These are phyloP conservation scores for Agrocybe pediades DNA, from an alignment of 768 basidiomycete species.

Conservation along the genomic window DNA sequence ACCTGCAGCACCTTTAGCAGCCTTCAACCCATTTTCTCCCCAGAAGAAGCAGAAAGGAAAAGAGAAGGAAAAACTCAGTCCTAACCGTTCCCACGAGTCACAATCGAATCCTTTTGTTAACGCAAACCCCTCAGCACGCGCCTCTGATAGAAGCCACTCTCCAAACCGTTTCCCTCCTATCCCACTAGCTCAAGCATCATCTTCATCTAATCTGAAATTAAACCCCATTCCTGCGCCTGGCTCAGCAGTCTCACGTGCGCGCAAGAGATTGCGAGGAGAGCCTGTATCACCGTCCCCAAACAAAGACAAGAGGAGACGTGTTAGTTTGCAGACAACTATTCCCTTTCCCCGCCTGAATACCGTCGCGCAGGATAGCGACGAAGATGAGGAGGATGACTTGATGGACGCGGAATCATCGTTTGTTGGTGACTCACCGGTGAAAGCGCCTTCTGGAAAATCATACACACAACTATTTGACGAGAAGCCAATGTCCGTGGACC, in stretches of 20 bases:
- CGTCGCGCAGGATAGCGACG: constrained; percentile 16
- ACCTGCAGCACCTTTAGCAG: constrained; percentile 50
- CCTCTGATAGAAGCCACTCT: constrained; percentile 28
- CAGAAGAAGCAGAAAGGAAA: constrained; percentile 60
- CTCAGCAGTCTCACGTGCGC: constrained; percentile 63
- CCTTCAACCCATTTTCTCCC: constrained; percentile 82
- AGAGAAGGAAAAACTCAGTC: constrained; percentile 23
- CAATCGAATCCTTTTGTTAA: constrained; percentile 33
- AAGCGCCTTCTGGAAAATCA: constrained; percentile 56
- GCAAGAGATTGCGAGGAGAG: constrained; percentile 82
- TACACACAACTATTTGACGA: constrained; percentile 74
- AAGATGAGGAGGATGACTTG: constrained; percentile 29
- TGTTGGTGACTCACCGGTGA: constrained; percentile 73
- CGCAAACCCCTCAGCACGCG: constrained; percentile 47
- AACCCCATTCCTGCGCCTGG: constrained; percentile 24
- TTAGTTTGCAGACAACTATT: constrained; percentile 41
- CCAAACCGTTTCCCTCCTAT: constrained; percentile 34
- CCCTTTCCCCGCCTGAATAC: constrained; percentile 34
- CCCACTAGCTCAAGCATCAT: constrained; percentile 18
- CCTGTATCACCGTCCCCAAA: constrained; percentile 82
- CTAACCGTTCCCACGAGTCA: constrained; percentile 16
- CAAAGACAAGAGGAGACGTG: constrained; percentile 72
- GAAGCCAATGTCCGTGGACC: constrained; percentile 17
- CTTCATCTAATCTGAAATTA: constrained; percentile 19
- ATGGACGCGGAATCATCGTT: constrained; percentile 44